Base-by-base conservation (phyloP, 306 rosid species). In the Acacia melanoxylon region DNA sequence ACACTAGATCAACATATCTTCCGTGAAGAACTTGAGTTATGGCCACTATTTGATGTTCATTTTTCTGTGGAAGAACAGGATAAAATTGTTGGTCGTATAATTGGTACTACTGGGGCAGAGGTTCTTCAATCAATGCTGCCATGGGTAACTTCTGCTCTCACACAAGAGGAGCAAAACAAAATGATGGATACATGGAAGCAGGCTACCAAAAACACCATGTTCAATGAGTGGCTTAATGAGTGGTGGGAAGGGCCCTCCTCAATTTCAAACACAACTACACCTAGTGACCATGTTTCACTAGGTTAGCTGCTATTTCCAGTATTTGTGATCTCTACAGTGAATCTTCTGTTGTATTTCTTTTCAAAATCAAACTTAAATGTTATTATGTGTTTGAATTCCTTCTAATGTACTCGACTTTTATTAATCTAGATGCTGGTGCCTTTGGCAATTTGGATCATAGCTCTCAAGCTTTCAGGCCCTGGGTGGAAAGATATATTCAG, bases 61-160 rank as follows among this genome's bases (percentile, higher is more conserved):
- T 91, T 91, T 83, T 86, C 95, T 45, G 89, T 91, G 75, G 92
- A 91, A 74, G 95, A 91, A 85, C 95, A 91, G 82, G 95, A 91
- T 62, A 91, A 86, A 80, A 80, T 91, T 81, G 91, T 91, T 25
- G 95, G 95, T 10, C 87, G 86, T 70, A 91, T 91, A 66, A 91
- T 91, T 83, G 95, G 95, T 81, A 91, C 95, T 41, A 91, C 95
- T 15, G 95, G 95, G 72, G 95, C 95, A 66, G 95, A 91, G 87
- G 95, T 91, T 80, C 95, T 91, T 66, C 95, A 91, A 77, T 91
- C 95, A 78, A 89, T 91, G 95, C 81, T 91, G 76, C 95, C 95
- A 16, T 91, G 95, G 95, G 95, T 91, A 25, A 91, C 93, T 68
- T 82, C 92, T 54, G 95, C 93, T 37, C 93, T 91, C 63, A 89